Conservation (phyloP, 2,329 filamentous ascomycete species). For the Sordariomycetes sp. region DNA sequence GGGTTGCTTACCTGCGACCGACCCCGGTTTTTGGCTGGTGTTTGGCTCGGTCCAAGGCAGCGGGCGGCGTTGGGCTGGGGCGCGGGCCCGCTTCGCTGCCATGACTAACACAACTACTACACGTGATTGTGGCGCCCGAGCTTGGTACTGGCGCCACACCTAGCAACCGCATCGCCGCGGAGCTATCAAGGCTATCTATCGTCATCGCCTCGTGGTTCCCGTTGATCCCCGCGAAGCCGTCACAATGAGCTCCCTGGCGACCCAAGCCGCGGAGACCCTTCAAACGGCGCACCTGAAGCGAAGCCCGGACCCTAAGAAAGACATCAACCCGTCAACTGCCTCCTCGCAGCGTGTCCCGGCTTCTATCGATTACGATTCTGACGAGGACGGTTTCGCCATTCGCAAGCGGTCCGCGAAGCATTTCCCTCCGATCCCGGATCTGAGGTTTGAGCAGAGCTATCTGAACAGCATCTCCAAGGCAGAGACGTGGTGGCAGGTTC, state of each 20-base stretch:
- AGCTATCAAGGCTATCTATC: not conserved
- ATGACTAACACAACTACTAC: not conserved
- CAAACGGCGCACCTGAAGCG: constrained; percentile 70
- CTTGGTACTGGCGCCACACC: not conserved
- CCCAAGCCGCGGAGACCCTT: constrained; percentile 64
- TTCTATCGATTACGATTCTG: constrained; percentile 19
- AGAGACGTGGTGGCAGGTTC: constrained; percentile 65
- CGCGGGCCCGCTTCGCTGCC: not conserved
- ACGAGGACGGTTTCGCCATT: constrained; percentile 53
- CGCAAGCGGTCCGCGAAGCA: constrained; percentile 30
- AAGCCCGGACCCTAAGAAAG: constrained; percentile 57
- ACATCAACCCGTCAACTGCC: constrained; percentile 69
- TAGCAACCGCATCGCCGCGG: not conserved
- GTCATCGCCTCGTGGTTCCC: not conserved
- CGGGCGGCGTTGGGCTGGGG: not conserved
- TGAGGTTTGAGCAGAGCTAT: constrained; percentile 97
- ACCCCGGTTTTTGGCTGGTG: not conserved
- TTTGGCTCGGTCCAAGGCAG: not conserved
- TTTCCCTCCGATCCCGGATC: constrained; percentile 62
- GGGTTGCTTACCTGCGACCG: not conserved
- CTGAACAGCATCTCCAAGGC: constrained; percentile 75
- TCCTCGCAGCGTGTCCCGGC: constrained; percentile 32
- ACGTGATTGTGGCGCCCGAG: not conserved
- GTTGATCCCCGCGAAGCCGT: not conserved
- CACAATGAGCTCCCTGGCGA: constrained; percentile 39